phyloP scores from a whole-genome alignment of 140 eudicot species.

The Flaveria floridana region DNA sequence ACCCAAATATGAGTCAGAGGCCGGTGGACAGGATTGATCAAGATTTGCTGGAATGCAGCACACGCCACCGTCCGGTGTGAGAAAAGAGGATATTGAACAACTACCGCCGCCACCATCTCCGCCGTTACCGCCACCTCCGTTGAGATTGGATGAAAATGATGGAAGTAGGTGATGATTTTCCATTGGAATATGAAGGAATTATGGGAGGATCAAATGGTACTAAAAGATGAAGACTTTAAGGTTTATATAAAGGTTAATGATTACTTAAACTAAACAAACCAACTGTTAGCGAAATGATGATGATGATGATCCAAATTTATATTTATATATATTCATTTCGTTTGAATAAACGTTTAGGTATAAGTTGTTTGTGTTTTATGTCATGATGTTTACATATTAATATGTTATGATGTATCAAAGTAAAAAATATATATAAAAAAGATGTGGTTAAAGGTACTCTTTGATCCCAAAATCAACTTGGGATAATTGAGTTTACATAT shows the following conservation, averaged over 20 bases:
- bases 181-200: conserved; percentile 40
- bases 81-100: not conserved
- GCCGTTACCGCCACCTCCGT: not conserved
- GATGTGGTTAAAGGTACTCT: too few relatives aligned
- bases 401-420: too few relatives aligned
- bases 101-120: conserved; percentile 1
- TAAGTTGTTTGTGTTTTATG: conserved; percentile 12
- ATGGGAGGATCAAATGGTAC: conserved; percentile 29
- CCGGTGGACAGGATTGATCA: conserved; percentile 38
- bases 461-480: too few relatives aligned
- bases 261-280: conserved; percentile 14
- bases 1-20: conserved; percentile 8
- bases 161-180: conserved; percentile 47
- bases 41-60: conserved; percentile 36
- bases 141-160: conserved; percentile 37
- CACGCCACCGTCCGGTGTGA: conserved; percentile 20
- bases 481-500: too few relatives aligned
- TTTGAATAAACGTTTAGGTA: conserved; percentile 17
- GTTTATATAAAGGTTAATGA: conserved; percentile 34
- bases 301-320: not conserved
- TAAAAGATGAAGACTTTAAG: conserved; percentile 27
- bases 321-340: not conserved
- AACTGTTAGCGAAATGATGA: not conserved
- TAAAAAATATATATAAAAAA: too few relatives aligned
- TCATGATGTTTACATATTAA: conserved; percentile 5